Evolutionary conservation across 1,139 yeast species (phyloP), one percentile per base, ranked within the genome.

Genomic region (Pichia sp.): DNA sequence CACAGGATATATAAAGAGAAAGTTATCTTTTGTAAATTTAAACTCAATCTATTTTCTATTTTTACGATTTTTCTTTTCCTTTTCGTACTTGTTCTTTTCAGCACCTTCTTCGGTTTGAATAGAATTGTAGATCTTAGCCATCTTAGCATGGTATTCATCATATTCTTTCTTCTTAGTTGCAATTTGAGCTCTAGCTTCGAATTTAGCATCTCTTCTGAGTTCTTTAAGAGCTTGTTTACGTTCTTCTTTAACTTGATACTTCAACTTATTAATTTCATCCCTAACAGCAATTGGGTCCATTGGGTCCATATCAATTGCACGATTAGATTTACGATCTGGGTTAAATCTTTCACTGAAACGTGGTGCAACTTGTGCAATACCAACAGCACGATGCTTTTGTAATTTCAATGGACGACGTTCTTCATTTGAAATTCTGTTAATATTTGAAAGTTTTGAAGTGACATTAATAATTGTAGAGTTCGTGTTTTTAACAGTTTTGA

Each of bases 321-420:
- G 48, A 6, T 44, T 39, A 18, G 46, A 43, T 68, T 86, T 88
- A 79, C 83, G 86, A 63, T 88, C 97, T 51, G 97, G 96, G 69
- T 89, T 90, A 77, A 84, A 94, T 71, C 89, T 88, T 62, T 88
- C 97, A 68, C 90, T 97, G 63, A 85, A 94, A 68, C 86, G 84
- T 56, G 99, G 99, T 40, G 90, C 85, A 62, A 76, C 77, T 1
- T 96, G 79, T 43, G 92, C 84, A 60, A 94, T 85, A 4, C 96
- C 85, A 50, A 92, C 66, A 32, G 95, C 88, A 61, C 79, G 80
- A 68, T 90, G 97, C n/a, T 78, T 70, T 69, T 94, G 99, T 55
- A 92, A 73, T n/a, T 81, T 70, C 57, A 92, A 74, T 49, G 97
- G 97, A 51, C 65, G 70, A 52, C 92, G 80, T 48, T 77, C 80